Evolutionary conservation across 1,139 yeast genomes (phyloP).

Genomic region (Ogataea hybrid): DNA sequence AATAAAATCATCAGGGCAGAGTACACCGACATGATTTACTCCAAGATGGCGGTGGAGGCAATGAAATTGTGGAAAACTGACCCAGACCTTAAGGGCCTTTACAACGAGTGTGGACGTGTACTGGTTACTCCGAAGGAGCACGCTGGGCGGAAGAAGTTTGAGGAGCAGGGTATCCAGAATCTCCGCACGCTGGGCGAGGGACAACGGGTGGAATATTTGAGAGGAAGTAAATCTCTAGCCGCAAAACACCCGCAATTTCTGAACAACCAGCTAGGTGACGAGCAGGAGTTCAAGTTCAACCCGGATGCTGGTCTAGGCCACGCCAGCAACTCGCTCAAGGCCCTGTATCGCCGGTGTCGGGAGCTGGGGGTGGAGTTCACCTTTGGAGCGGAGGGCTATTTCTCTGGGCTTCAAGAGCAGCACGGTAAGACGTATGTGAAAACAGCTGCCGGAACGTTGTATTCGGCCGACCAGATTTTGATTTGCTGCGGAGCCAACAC

Average conservation of each 20-base stretch:
- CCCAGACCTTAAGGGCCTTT: constrained; percentile 34
- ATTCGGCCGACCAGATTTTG: constrained; percentile 34
- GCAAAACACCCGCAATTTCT: constrained; percentile 31
- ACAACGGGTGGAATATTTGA: constrained; percentile 28
- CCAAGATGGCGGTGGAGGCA: constrained; percentile 41
- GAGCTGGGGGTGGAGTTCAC: constrained; percentile 33
- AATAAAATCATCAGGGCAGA: constrained; percentile 45
- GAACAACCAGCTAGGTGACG: constrained; percentile 27
- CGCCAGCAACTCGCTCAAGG: constrained; percentile 33
- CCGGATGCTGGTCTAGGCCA: constrained; percentile 37
- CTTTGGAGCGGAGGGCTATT: constrained; percentile 33
- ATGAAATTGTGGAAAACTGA: constrained; percentile 37
- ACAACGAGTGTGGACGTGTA: constrained; percentile 38
- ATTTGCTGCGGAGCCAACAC: constrained; percentile 37
- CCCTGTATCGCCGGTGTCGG: constrained; percentile 28
- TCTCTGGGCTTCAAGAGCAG: constrained; percentile 14
- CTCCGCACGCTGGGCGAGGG: constrained; percentile 35
- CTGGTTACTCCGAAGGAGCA: constrained; percentile 30
- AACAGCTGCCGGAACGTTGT: constrained; percentile 27
- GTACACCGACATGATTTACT: constrained; percentile 37
- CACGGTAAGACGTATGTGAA: constrained; percentile 23
- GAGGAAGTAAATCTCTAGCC: constrained; percentile 32
- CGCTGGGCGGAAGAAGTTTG: constrained; percentile 36
- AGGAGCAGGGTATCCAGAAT: constrained; percentile 34
- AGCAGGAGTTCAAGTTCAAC: constrained; percentile 31